Percentiles rank a stretch among this genome's conserved stretches.
phyloP scores from a whole-genome alignment of 306 rosid species.

The Sindora glabra region DNA sequence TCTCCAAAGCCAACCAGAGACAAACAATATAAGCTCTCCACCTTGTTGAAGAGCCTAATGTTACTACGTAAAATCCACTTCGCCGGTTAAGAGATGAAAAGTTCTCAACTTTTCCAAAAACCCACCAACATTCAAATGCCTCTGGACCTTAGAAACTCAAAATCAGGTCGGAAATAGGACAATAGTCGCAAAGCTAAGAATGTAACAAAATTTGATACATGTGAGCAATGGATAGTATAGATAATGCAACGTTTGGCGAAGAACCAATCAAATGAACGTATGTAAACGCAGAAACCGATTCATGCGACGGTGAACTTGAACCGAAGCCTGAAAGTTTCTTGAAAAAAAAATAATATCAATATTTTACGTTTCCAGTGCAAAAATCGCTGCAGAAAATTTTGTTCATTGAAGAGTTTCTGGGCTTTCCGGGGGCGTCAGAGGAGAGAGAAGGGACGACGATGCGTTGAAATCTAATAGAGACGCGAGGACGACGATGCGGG shows the following conservation, averaged over 20 bases:
- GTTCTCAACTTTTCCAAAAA: not conserved
- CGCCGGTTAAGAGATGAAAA: not conserved
- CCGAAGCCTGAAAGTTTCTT: constrained; percentile 8
- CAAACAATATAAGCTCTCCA: not conserved
- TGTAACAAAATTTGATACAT: not conserved
- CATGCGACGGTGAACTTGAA: constrained; percentile 24
- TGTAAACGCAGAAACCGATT: constrained; percentile 5
- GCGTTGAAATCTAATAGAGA: constrained; percentile 22
- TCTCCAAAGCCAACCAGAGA: constrained; percentile 6
- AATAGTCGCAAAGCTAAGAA: not conserved
- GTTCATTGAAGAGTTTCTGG: constrained; percentile 24
- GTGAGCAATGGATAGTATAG: too few species aligned
- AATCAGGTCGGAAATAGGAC: constrained; percentile 12
- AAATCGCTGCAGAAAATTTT: constrained; percentile 8
- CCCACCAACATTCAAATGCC: constrained; percentile 8
- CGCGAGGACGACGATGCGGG: constrained; percentile 19
- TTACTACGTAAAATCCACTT: constrained; percentile 1
- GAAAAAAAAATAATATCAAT: not conserved
- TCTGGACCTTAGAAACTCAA: constrained; percentile 17
- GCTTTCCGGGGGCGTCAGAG: constrained; percentile 24
- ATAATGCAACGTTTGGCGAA: not conserved
- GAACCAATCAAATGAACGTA: constrained; percentile 26
- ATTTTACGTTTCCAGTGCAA: constrained; percentile 14
- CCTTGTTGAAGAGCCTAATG: constrained; percentile 11
- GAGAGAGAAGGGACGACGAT: constrained; percentile 33